Evolutionary conservation across 352 stramenopile genomes (phyloP).

Genomic region (Phytophthora europaea): DNA sequence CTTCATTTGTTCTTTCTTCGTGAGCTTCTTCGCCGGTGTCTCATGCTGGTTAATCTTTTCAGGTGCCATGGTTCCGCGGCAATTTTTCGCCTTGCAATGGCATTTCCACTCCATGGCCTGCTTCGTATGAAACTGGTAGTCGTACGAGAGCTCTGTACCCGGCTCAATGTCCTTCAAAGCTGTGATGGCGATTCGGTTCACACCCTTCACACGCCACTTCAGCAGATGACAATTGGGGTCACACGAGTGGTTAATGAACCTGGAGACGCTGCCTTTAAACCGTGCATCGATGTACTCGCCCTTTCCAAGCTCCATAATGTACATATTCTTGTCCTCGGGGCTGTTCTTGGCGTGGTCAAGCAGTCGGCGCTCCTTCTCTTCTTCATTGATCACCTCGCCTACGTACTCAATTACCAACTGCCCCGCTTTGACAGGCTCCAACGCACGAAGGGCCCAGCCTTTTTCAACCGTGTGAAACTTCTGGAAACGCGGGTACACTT

Average conservation of each 20-base stretch:
- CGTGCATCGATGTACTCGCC: conserved; percentile 96
- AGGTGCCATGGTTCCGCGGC: conserved; percentile 88
- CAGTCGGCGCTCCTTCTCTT: conserved; percentile 91
- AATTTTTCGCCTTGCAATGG: conserved; percentile 84
- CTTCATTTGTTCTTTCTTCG: conserved; percentile 84
- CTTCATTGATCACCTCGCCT: conserved; percentile 95
- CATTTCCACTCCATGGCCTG: conserved; percentile 90
- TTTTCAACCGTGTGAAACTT: conserved; percentile 89
- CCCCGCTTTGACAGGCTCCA: conserved; percentile 84
- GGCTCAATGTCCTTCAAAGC: conserved; percentile 89
- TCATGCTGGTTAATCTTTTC: conserved; percentile 74
- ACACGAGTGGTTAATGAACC: conserved; percentile 98
- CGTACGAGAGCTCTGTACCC: conserved; percentile 94
- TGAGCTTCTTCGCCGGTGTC: conserved; percentile 66
- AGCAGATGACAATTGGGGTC: conserved; percentile 96
- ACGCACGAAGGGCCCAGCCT: conserved; percentile 91
- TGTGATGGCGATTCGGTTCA: conserved; percentile 95
- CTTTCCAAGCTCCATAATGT: conserved; percentile 95
- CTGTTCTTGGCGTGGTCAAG: conserved; percentile 85
- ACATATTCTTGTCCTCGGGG: conserved; percentile 97
- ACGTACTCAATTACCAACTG: conserved; percentile 96
- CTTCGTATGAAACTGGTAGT: conserved; percentile 95
- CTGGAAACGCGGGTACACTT: conserved; percentile 77
- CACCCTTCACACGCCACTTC: conserved; percentile 95
- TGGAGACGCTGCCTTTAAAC: conserved; percentile 93